Percentiles rank a stretch among this genome's conserved stretches.
Conservation (phyloP, 176 grass and related monocot species). For the Cocos nucifera region DNA sequence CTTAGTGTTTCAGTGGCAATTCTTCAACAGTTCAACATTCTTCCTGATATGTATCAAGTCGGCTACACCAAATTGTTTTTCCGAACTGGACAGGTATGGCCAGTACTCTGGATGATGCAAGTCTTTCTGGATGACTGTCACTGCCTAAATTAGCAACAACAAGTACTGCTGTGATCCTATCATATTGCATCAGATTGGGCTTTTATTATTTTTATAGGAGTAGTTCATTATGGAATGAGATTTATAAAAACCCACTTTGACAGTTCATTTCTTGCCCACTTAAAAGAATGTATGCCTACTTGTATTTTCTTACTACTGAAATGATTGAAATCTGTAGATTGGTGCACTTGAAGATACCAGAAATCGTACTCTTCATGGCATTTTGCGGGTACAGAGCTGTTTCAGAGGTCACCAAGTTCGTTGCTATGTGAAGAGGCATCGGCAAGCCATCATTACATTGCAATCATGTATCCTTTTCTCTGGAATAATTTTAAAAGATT, state of each 20-base stretch:
- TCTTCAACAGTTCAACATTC: slow-evolving; percentile 95
- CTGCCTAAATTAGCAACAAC: no score
- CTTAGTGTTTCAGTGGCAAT: slow-evolving; percentile 95
- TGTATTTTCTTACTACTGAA: no score
- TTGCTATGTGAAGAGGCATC: slow-evolving; percentile 44
- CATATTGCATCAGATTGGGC: no score
- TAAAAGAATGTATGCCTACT: no score
- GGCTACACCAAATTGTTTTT: slow-evolving; percentile 98
- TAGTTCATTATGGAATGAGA: no score
- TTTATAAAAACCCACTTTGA: no score
- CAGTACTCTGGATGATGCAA: not conserved
- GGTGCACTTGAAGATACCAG: slow-evolving; percentile 92
- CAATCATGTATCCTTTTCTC: slow-evolving; percentile 64
- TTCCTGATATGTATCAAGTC: slow-evolving; percentile 99
- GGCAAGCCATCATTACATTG: slow-evolving; percentile 60
- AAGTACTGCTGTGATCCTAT: no score
- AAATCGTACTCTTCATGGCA: slow-evolving; percentile 80
- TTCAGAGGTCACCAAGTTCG: slow-evolving; percentile 84
- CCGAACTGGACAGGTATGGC: slow-evolving; percentile 89
- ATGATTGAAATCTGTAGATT: slow-evolving; percentile 41
- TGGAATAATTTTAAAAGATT: not conserved
- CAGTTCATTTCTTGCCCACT: no score
- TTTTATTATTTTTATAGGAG: no score
- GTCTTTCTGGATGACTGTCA: no score
- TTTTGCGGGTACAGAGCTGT: slow-evolving; percentile 98